Conservation (phyloP, 2,329 filamentous ascomycete genomes). For the Fusarium nurragi region DNA sequence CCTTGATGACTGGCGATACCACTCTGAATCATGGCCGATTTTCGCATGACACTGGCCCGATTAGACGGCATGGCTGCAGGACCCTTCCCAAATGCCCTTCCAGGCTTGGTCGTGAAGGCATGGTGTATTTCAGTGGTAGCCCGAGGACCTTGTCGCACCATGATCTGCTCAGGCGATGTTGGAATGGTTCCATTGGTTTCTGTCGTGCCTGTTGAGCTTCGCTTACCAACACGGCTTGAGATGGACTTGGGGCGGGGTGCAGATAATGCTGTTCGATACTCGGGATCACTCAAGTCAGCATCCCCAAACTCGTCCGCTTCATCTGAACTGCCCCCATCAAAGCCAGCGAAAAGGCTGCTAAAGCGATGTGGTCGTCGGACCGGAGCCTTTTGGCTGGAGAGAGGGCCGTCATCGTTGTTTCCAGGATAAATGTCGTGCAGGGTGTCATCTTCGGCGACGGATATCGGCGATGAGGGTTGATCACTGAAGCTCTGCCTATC, state of each 20-base stretch:
- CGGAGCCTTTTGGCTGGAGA: slow-evolving; percentile 68
- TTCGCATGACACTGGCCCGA: slow-evolving; percentile 73
- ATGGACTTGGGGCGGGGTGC: slow-evolving; percentile 65
- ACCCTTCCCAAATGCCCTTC: slow-evolving; percentile 52
- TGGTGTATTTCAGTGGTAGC: slow-evolving; percentile 57
- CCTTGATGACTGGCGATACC: slow-evolving; percentile 75
- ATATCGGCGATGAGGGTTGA: slow-evolving; percentile 60
- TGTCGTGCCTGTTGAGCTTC: slow-evolving; percentile 49
- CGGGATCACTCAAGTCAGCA: slow-evolving; percentile 70
- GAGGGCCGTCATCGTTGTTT: slow-evolving; percentile 82
- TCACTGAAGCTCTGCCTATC: slow-evolving; percentile 59
- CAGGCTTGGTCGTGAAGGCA: slow-evolving; percentile 53
- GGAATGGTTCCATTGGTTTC: slow-evolving; percentile 48
- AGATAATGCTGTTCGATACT: slow-evolving; percentile 72
- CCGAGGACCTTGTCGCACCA: slow-evolving; percentile 43
- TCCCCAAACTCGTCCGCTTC: slow-evolving; percentile 71
- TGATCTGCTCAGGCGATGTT: slow-evolving; percentile 56
- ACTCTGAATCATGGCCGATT: slow-evolving; percentile 81
- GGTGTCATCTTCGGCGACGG: slow-evolving; percentile 52
- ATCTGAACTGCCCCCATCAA: slow-evolving; percentile 76
- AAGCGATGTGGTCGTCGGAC: slow-evolving; percentile 77
- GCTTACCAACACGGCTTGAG: slow-evolving; percentile 53
- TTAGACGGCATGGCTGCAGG: slow-evolving; percentile 51
- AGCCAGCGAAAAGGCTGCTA: slow-evolving; percentile 87
- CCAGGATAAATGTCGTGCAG: slow-evolving; percentile 75